phyloP scores from a whole-genome alignment of 129 eudicot genomes.

The Saussurea involucrata region DNA sequence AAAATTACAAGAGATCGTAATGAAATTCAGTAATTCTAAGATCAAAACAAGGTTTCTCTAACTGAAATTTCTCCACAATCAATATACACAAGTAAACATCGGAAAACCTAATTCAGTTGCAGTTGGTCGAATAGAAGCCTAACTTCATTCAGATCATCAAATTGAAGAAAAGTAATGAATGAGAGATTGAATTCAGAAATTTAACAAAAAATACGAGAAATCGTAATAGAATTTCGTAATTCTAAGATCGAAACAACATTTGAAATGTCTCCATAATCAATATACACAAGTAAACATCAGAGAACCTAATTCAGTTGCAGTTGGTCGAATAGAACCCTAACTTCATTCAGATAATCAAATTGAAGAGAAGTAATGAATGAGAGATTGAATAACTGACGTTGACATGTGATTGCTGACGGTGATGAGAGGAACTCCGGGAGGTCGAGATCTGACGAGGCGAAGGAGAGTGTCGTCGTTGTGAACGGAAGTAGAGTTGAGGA shows the following conservation, averaged over 20 bases:
- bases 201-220: too few species aligned
- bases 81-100: background rate
- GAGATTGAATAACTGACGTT: constrained; percentile 58
- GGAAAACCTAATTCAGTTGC: background rate
- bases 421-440: constrained; percentile 83
- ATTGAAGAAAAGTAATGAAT: background rate
- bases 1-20: background rate
- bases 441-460: constrained; percentile 67
- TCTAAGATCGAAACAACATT: too few species aligned
- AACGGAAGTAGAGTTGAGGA: constrained; percentile 66
- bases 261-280: background rate
- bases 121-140: background rate
- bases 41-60: background rate
- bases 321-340: background rate
- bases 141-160: background rate
- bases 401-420: constrained; percentile 99
- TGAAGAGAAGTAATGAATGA: background rate
- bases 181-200: constrained; percentile 11
- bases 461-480: constrained; percentile 75
- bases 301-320: background rate
- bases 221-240: too few species aligned
- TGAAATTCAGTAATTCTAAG: background rate
- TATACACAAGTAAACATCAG: background rate
- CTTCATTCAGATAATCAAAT: background rate
- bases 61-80: background rate